These are phyloP conservation scores for Salvia hispanica DNA, from an alignment of 257 asterid genomes.

Conservation along the genomic window DNA sequence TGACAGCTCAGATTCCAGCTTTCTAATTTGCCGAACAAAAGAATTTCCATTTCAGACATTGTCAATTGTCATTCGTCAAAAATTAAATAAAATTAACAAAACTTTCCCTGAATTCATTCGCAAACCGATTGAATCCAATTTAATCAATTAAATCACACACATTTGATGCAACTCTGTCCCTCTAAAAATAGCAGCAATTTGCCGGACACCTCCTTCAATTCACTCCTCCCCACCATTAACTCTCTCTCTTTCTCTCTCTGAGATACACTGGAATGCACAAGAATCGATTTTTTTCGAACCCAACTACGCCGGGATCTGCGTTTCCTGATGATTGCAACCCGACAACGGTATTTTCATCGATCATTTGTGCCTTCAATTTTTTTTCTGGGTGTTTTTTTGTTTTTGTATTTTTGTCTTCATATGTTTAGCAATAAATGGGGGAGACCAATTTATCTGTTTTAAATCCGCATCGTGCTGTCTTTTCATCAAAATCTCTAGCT, in stretches of 20 bases:
- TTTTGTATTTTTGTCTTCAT: not conserved
- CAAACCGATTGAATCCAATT: not conserved
- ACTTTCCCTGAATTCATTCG: not conserved
- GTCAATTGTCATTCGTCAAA: slow-evolving; percentile 40
- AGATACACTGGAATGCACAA: slow-evolving; percentile 33
- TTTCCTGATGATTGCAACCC: slow-evolving; percentile 48
- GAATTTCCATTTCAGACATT: slow-evolving; percentile 22
- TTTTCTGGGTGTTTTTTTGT: not conserved
- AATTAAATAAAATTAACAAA: not conserved
- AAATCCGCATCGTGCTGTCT: slow-evolving; percentile 43
- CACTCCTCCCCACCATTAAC: slow-evolving; percentile 31
- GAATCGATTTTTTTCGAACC: slow-evolving; percentile 43
- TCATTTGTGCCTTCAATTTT: slow-evolving; percentile 36
- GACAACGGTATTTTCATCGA: slow-evolving; percentile 30
- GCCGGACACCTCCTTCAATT: slow-evolving; percentile 41
- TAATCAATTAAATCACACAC: not conserved
- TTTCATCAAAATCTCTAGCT: slow-evolving; percentile 26
- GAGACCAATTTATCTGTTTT: slow-evolving; percentile 27
- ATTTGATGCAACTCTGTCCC: slow-evolving; percentile 7
- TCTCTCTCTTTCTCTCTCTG: slow-evolving; percentile 28
- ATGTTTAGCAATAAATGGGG: slow-evolving; percentile 22
- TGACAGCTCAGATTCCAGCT: slow-evolving; percentile 53
- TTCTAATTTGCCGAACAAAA: slow-evolving; percentile 36
- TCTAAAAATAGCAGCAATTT: slow-evolving; percentile 34
- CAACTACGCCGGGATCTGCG: slow-evolving; percentile 62